Evolutionary conservation across 768 basidiomycete species (phyloP).

Genomic region (Strobilomyces echinocephalus): DNA sequence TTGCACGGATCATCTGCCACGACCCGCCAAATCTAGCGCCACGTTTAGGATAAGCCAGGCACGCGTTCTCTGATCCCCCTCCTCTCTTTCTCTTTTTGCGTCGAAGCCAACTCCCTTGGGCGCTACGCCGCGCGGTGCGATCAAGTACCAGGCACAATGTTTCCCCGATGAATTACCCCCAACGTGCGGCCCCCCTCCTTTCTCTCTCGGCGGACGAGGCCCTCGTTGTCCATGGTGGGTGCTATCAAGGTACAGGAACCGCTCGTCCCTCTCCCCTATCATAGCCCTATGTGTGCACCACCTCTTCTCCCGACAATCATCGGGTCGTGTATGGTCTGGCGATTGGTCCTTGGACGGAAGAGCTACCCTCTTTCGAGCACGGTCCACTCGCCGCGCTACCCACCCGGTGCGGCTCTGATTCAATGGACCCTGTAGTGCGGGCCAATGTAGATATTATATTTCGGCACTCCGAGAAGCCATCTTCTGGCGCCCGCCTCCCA

Average conservation of each 20-base stretch:
- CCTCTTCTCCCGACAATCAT: background rate
- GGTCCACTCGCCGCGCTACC: too few relatives aligned
- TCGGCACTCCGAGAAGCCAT: background rate
- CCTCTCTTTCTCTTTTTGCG: background rate
- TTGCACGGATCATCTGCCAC: too few relatives aligned
- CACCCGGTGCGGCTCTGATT: too few relatives aligned
- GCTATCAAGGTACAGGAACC: background rate
- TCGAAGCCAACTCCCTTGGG: background rate
- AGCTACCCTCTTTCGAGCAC: background rate
- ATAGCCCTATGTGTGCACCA: background rate
- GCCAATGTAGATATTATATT: background rate
- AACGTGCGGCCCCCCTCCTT: too few relatives aligned
- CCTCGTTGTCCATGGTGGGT: background rate
- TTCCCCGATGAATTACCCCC: background rate
- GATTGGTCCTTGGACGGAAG: background rate
- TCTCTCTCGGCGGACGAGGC: too few relatives aligned
- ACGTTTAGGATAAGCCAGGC: background rate
- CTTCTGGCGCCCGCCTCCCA: too few relatives aligned
- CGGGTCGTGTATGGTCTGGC: background rate
- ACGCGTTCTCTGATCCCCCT: background rate
- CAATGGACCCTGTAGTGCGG: too few relatives aligned
- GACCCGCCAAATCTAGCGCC: too few relatives aligned
- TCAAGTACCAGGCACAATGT: background rate
- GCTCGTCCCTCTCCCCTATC: background rate
- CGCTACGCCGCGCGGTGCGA: background rate